Evolutionary conservation across 1,284 basidiomycete genomes (phyloP), one percentile per base, ranked within the genome.

Genomic region (Cutaneotrichosporon sp.): DNA sequence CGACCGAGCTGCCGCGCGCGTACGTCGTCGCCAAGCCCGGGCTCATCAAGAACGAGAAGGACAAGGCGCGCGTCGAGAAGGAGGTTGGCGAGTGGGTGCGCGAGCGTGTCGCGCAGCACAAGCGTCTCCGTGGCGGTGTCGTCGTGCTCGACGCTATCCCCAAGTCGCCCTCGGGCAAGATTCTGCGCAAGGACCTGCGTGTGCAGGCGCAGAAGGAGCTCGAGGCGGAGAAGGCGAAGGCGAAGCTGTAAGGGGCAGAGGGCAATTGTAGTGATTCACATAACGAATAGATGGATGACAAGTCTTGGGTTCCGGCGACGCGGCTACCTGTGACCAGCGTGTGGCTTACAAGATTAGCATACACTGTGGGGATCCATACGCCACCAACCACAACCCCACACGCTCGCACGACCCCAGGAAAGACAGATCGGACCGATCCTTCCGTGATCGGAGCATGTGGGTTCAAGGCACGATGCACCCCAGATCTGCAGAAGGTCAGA

Each of bases 11-110:
- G 6, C 64, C 62, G 6, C 56, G 88, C 42, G 59, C 54, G 10
- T 60, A 60, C 49, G 43, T 60, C 33, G 59, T 60, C 29, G 85
- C 91, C 49, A 22, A 54, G 18, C 36, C 56, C 20, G 16, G 20
- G 13, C 46, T 47, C 16, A 14, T 16, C 84, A 9, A 33, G 36
- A 10, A 87, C 9, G 54, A 46, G 4, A 43, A 59, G 22, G 42
- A 33, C 42, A 45, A 91, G 1, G 85, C 51, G 16, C 49, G 11
- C 0, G 86, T 89, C 59, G 80, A 80, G 10, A 60, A 77, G 20
- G 75, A 79, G 18, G 81, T 91, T 1, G 81, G 83, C 54, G 78
- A 79, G 31, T 92, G 89, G 89, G 83, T 88, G 14, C 78, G 84
- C 53, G 69, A 68, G 16, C 84, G 84, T 49, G 88, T 81, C 36